These are phyloP conservation scores for Daldinia loculata DNA, from an alignment of 495 filamentous ascomycete genomes.

Conservation along the genomic window DNA sequence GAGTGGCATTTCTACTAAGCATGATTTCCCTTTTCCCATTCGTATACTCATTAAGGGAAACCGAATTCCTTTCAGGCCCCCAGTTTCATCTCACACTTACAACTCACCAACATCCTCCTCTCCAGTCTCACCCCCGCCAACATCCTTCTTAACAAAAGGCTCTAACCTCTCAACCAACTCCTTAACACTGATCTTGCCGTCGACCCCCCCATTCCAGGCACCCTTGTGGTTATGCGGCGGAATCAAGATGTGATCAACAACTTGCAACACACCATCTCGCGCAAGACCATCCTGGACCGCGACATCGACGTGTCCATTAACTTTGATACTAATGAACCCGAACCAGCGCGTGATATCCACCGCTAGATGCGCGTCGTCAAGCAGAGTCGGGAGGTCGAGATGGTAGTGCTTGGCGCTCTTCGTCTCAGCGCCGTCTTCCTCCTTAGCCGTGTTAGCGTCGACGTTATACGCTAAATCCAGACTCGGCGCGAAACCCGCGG, in stretches of 20 bases:
- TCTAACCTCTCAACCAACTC: slow-evolving; percentile 68
- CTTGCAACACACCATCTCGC: slow-evolving; percentile 79
- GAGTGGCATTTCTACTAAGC: slow-evolving; percentile 8
- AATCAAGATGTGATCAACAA: slow-evolving; percentile 73
- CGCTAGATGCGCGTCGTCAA: slow-evolving; percentile 65
- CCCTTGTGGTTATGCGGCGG: slow-evolving; percentile 65
- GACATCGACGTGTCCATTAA: slow-evolving; percentile 73
- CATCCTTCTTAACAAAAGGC: slow-evolving; percentile 32
- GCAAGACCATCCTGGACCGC: slow-evolving; percentile 71
- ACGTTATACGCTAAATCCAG: slow-evolving; percentile 3
- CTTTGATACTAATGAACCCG: slow-evolving; percentile 68
- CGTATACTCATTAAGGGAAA: background rate
- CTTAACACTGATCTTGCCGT: slow-evolving; percentile 67
- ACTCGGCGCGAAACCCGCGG: slow-evolving; percentile 2
- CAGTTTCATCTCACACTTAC: slow-evolving; percentile 13
- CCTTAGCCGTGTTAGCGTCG: background rate
- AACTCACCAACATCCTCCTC: slow-evolving; percentile 23
- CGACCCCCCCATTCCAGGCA: slow-evolving; percentile 46
- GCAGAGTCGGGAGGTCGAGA: slow-evolving; percentile 72
- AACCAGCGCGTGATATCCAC: slow-evolving; percentile 73
- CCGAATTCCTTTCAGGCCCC: background rate
- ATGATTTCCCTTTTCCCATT: background rate
- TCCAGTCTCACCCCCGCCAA: slow-evolving; percentile 4
- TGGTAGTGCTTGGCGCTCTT: slow-evolving; percentile 50
- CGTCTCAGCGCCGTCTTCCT: background rate